Evolutionary conservation across 1,284 basidiomycete genomes (phyloP), one percentile per base, ranked within the genome.

Genomic region (Ganoderma lingzhi): DNA sequence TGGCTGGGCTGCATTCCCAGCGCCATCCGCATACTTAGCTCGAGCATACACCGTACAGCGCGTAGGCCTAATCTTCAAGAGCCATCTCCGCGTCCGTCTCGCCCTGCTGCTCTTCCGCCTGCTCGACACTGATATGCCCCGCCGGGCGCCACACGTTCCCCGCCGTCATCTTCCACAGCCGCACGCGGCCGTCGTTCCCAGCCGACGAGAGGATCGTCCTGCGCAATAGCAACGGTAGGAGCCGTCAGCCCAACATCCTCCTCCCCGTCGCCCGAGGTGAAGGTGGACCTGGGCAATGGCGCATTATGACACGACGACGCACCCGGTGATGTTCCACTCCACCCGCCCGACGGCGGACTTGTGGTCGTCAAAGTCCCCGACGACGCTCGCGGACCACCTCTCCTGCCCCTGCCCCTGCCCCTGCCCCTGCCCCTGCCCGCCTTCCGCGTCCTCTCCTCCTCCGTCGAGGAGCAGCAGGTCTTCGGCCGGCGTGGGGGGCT

Each of bases 261-360:
- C 39, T 32, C 42, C 9, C 9, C 19, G 42, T 9, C 80, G 80
- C 74, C 12, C 19, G 0, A 10, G 3, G 3, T n/a, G n/a, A n/a
- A n/a, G n/a, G n/a, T n/a, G n/a, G n/a, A n/a, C n/a, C n/a, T n/a
- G n/a, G n/a, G n/a, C n/a, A n/a, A n/a, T n/a, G n/a, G n/a, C n/a
- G n/a, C n/a, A n/a, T n/a, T n/a, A n/a, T n/a, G n/a, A n/a, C n/a
- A n/a, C 56, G 15, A 2, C 19, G 56, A 77, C 89, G 65, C 77
- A 95, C 90, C 94, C 96, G 68, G 91, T 97, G 74, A 96, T 89
- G 81, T 92, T 97, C 95, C 90, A 97, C 77, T 91, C 95, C 15
- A 92, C 95, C 73, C 87, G 86, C 28, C 87, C 92, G 44, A 93
- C 89, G 53, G 85, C 86, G 17, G 64, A 92, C 91, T 90, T 90